Evolutionary conservation across 495 filamentous ascomycete genomes (phyloP).

Genomic region (Bryoglossum gracile): DNA sequence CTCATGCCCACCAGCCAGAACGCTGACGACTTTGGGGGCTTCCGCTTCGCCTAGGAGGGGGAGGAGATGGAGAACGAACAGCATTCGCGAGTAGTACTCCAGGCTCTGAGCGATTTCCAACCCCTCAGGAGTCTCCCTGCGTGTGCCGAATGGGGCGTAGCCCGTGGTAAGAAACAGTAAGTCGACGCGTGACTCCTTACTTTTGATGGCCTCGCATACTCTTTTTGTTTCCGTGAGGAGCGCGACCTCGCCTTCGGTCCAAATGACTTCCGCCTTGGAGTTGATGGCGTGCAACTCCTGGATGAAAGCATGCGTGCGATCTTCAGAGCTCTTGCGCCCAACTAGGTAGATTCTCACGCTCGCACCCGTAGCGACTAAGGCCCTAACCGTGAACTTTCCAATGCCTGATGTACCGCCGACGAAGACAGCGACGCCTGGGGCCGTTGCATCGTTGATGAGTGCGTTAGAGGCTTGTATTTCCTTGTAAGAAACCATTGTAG

Average conservation of each 20-base stretch:
- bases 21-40: conserved; percentile 1
- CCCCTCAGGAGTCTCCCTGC: conserved; percentile 18
- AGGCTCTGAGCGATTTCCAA: conserved; percentile 12
- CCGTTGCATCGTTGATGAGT: too few species aligned
- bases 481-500: too few species aligned
- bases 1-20: conserved; percentile 8
- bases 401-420: conserved; percentile 37
- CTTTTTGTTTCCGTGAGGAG: conserved; percentile 1
- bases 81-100: conserved; percentile 23
- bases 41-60: conserved; percentile 14
- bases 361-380: too few species aligned
- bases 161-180: conserved; percentile 18
- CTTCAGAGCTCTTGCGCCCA: conserved; percentile 29
- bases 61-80: conserved; percentile 7
- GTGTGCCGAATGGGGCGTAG: conserved; percentile 2
- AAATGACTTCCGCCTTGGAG: conserved; percentile 1
- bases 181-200: conserved; percentile 10
- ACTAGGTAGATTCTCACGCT: conserved; percentile 33
- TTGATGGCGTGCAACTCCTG: conserved; percentile 16
- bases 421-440: neutral
- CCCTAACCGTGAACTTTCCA: conserved; percentile 8
- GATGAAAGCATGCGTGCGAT: conserved; percentile 26
- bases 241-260: conserved; percentile 12
- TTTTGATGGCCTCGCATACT: conserved; percentile 15
- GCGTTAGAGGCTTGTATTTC: too few species aligned